Evolutionary conservation across 164 flowering plant genomes (phyloP), one percentile per base, ranked within the genome.

Genomic region (Litsea cubeba): DNA sequence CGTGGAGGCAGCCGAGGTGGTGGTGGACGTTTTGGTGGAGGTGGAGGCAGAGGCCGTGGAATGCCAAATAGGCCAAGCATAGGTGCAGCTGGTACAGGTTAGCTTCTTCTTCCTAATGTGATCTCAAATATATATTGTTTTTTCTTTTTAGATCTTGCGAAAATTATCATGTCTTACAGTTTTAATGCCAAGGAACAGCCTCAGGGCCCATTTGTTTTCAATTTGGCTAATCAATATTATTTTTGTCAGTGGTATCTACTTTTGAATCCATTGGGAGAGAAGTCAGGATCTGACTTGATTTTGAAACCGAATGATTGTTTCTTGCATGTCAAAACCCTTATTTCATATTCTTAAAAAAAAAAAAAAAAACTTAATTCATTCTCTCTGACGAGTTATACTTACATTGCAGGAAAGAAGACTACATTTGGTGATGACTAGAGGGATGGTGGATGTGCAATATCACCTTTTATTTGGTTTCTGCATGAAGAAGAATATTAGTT

Each of bases 41-140:
- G 82, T 68, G 80, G 26, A 25, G 26, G 89, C 10, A 78, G 91
- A 70, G 89, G 95, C 25, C 82, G 92, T 3, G 87, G 89, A 70
- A 49, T 81, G 17, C 79, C 81, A 26, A 78, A 77, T 73, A 84
- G 57, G 62, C 86, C 89, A 8, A 87, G 76, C 79, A 25, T 87
- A 70, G 80, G 78, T 46, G 66, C 93, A 1, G 7, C 85, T 74
- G 86, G 84, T 32, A 72, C 86, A 68, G 87, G 88, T 78, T 50
- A 65, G 71, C n/a, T 12, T 63, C 26, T n/a, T 35, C 5, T 11
- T 22, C 46, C 46, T 7, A 40, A 40, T 40, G 11, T 40, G 46
- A 40, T 7, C 46, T 40, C 46, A 40, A 40, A 40, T 40, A 40
- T 40, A 30, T 40, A 5, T 25, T 30, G 2, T 35, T 3, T 74